These are phyloP conservation scores for Acaromyces ingoldii DNA, from an alignment of 1,284 basidiomycete genomes.

Conservation along the genomic window DNA sequence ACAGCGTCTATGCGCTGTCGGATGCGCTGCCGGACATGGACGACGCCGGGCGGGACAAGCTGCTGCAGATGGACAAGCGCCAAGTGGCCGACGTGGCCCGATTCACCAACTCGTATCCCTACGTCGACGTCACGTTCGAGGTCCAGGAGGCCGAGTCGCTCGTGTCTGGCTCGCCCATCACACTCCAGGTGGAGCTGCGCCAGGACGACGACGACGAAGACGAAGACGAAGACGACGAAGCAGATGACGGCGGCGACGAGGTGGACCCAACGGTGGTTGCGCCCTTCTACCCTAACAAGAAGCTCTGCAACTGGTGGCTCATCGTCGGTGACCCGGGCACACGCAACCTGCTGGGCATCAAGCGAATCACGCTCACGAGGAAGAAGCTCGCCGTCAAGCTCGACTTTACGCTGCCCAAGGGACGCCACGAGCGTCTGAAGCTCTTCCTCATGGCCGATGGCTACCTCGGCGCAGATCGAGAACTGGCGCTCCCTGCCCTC, in stretches of 20 bases:
- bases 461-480: conserved; percentile 56
- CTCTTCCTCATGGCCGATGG: conserved; percentile 89
- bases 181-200: conserved; percentile 71
- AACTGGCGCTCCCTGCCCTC: conserved; percentile 31
- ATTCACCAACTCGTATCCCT: conserved; percentile 60
- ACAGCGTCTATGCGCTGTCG: conserved; percentile 37
- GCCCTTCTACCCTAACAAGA: conserved; percentile 82
- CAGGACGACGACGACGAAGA: conserved; percentile 82
- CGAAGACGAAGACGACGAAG: conserved; percentile 56
- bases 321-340: conserved; percentile 76
- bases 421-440: conserved; percentile 70
- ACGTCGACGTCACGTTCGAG: conserved; percentile 74
- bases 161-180: conserved; percentile 65
- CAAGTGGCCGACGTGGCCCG: conserved; percentile 58
- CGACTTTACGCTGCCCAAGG: conserved; percentile 67
- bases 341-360: conserved; percentile 79
- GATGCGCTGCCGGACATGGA: conserved; percentile 41
- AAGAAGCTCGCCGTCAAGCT: conserved; percentile 68
- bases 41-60: conserved; percentile 56
- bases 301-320: conserved; percentile 95
- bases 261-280: conserved; percentile 76
- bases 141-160: conserved; percentile 60
- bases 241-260: too few species aligned
- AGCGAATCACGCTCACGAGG: conserved; percentile 77
- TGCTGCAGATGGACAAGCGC: conserved; percentile 76